Evolutionary conservation across 495 filamentous ascomycete genomes (phyloP), one percentile per base, ranked within the genome.

Genomic region (Physcia stellaris): DNA sequence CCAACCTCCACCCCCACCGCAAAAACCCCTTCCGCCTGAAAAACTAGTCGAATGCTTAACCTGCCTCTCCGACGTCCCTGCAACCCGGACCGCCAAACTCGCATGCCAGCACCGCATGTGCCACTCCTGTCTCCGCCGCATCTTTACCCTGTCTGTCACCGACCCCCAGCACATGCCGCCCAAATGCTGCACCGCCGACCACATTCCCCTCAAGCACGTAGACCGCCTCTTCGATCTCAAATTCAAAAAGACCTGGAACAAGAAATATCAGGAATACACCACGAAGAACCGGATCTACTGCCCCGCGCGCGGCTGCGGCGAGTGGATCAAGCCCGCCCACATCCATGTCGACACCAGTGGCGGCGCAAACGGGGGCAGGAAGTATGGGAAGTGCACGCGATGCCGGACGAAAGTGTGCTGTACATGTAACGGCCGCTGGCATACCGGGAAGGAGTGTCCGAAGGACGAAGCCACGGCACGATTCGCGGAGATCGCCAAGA

Each of bases 101-200:
- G 66, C 71, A 40, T 92, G 84, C 51, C 70, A 69, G 18, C 84
- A 92, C 51, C 71, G 71, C 29, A 86, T 83, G 79, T 92, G 84
- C 54, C 60, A 79, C 39, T 49, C 67, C 7, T 92, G 84, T 56
- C 60, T 92, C 17, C 73, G 71, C 49, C 71, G 75, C 15, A 68
- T 75, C 44, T 92, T 90, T 55, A 72, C 61, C 17, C 60, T 80
- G 26, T 86, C 82, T 15, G 60, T 85, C 41, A 77, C 66, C 24
- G 80, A 87, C 52, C 79, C 82, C 1, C 67, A 73, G 22, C 75
- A 79, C 49, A 87, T 88, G 80, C 81, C 84, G 6, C 84, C 84
- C 0, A 70, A 61, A 46, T 92, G 84, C 49, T 92, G 84, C 55
- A 79, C 71, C 2, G 39, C 66, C 16, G 73, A 82, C 24, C 70